A percentile compares a stretch with the other conserved stretches of the same genome.
Evolutionary conservation across 2,329 filamentous ascomycete species (phyloP).

Genomic region (Botryotinia globosa): DNA sequence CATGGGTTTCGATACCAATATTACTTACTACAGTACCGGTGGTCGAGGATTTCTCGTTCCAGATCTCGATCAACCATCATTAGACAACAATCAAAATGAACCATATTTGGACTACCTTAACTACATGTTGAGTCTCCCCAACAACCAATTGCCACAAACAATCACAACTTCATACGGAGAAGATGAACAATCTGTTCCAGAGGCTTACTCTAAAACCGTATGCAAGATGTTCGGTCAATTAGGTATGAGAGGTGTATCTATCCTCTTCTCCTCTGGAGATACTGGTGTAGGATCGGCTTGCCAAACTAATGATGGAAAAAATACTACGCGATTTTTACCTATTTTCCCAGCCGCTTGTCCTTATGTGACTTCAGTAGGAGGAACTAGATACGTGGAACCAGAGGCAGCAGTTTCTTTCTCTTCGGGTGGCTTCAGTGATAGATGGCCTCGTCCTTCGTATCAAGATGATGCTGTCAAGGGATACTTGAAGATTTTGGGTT

Average conservation of each 20-base stretch:
- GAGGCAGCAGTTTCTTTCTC: slow-evolving; percentile 43
- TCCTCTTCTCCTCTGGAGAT: slow-evolving; percentile 61
- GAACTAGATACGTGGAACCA: slow-evolving; percentile 50
- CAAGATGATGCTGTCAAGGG: slow-evolving; percentile 46
- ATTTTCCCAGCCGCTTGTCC: slow-evolving; percentile 66
- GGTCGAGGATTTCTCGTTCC: slow-evolving; percentile 44
- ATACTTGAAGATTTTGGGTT: slow-evolving; percentile 45
- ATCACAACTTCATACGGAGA: slow-evolving; percentile 67
- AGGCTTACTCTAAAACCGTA: slow-evolving; percentile 57
- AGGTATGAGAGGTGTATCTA: slow-evolving; percentile 60
- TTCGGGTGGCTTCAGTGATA: slow-evolving; percentile 51
- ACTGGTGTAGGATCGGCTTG: slow-evolving; percentile 52
- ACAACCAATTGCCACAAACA: slow-evolving; percentile 54
- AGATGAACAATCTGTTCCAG: slow-evolving; percentile 62
- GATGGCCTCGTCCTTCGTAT: slow-evolving; percentile 48
- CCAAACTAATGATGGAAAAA: slow-evolving; percentile 56
- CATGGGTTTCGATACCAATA: slow-evolving; percentile 50
- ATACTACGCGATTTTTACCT: slow-evolving; percentile 54
- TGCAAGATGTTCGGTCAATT: slow-evolving; percentile 63
- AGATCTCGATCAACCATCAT: slow-evolving; percentile 45
- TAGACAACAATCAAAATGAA: slow-evolving; percentile 59
- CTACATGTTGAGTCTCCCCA: slow-evolving; percentile 50
- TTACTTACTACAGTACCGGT: slow-evolving; percentile 54
- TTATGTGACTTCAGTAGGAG: slow-evolving; percentile 65
- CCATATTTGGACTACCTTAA: slow-evolving; percentile 62